A percentile compares a stretch with the other conserved stretches of the same genome.
These are phyloP conservation scores for Tagetes patula DNA, from an alignment of 129 eudicot species.

Conservation along the genomic window DNA sequence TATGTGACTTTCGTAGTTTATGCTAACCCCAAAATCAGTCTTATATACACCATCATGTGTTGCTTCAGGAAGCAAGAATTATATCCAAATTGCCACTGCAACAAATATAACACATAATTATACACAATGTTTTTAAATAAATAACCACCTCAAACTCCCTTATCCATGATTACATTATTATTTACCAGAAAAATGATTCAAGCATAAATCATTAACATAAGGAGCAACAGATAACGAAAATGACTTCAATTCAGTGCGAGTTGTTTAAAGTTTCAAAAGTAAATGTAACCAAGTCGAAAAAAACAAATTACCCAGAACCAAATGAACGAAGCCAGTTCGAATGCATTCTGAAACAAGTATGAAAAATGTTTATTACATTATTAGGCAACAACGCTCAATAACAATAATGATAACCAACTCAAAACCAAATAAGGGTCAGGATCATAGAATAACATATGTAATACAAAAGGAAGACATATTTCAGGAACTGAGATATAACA, in stretches of 20 bases:
- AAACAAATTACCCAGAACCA: slow-evolving; percentile 89
- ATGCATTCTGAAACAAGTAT: slow-evolving; percentile 70
- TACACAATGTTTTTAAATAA: not conserved
- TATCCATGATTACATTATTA: not conserved
- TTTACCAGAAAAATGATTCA: not conserved
- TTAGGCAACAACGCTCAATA: not conserved
- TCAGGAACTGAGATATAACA: not conserved
- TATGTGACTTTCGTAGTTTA: not conserved
- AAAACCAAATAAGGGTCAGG: not conserved
- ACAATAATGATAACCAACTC: not conserved
- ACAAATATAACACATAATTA: slow-evolving; percentile 19
- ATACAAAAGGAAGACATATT: not conserved
- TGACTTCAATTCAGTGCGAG: too few relatives aligned
- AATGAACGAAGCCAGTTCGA: slow-evolving; percentile 94
- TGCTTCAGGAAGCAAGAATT: slow-evolving; percentile 85
- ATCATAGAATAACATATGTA: not conserved
- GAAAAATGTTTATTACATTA: slow-evolving; percentile 1
- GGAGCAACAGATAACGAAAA: too few relatives aligned
- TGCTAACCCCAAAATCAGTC: slow-evolving; percentile 72
- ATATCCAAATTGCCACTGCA: slow-evolving; percentile 98
- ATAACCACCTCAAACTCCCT: not conserved
- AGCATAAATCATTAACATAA: not conserved
- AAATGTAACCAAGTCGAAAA: not conserved
- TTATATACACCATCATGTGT: slow-evolving; percentile 73
- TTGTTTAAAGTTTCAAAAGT: too few relatives aligned